phyloP scores from a whole-genome alignment of 352 stramenopile species.

The Pythium brassicae region DNA sequence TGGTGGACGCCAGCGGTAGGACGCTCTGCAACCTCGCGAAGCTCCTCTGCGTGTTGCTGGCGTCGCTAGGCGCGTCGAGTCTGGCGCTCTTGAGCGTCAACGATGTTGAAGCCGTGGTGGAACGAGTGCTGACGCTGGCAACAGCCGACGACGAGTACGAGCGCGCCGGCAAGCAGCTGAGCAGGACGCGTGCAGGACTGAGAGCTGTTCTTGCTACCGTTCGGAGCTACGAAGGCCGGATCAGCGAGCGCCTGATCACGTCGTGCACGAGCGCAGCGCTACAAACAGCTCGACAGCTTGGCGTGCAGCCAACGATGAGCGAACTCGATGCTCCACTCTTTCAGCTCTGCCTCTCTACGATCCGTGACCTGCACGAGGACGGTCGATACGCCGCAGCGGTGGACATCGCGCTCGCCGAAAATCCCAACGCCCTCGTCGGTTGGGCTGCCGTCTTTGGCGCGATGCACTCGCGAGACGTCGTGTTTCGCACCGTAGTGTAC shows the following conservation, averaged over 20 bases:
- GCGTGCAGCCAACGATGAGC: not conserved
- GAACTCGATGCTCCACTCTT: not conserved
- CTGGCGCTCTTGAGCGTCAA: not conserved
- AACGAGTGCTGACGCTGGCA: not conserved
- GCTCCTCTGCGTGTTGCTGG: not conserved
- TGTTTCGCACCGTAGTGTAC: not conserved
- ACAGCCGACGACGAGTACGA: not conserved
- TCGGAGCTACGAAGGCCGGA: not conserved
- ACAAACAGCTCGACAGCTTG: not conserved
- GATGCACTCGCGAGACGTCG: not conserved
- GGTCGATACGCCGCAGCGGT: not conserved
- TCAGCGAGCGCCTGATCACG: not conserved
- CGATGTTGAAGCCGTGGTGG: not conserved
- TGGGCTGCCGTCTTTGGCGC: not conserved
- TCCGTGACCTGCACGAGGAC: not conserved
- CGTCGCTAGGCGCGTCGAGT: not conserved
- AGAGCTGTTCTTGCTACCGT: not conserved
- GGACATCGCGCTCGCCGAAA: not conserved
- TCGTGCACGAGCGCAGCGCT: not conserved
- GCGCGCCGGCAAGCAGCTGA: not conserved
- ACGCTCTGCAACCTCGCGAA: constrained; percentile 3
- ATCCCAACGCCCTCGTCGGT: not conserved
- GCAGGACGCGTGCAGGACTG: not conserved
- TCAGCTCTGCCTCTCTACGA: constrained; percentile 1
- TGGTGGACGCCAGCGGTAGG: not conserved